A percentile compares a stretch with the other conserved stretches of the same genome.
phyloP scores from a whole-genome alignment of 2,329 filamentous ascomycete genomes.

The Ilyonectria mors-panacis region DNA sequence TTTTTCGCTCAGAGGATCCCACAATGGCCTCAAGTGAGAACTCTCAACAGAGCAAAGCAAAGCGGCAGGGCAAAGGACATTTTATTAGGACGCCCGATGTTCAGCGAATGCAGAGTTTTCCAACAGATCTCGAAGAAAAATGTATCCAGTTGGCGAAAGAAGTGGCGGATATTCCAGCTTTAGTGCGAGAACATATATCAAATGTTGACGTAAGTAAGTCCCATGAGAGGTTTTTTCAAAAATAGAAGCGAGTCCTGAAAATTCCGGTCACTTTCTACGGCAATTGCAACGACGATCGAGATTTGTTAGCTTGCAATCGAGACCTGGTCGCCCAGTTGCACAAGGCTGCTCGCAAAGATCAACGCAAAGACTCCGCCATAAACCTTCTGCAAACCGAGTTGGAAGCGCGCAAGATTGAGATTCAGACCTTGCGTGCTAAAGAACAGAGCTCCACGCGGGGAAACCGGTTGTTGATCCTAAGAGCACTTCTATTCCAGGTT shows the following conservation, averaged over 20 bases:
- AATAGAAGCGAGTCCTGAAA: too few relatives aligned
- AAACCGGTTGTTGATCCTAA: constrained; percentile 2
- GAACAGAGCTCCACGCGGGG: constrained; percentile 12
- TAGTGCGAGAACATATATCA: background rate
- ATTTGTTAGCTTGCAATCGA: background rate
- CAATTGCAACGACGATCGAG: background rate
- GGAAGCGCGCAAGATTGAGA: background rate
- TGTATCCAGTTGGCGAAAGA: constrained; percentile 6
- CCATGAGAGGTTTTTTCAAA: background rate
- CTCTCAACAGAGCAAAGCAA: background rate
- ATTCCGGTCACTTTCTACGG: background rate
- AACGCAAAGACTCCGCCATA: background rate
- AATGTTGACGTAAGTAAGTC: background rate
- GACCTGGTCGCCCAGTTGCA: background rate
- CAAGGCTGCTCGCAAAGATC: background rate
- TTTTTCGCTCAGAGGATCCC: background rate
- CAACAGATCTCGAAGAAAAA: background rate
- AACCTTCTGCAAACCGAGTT: background rate
- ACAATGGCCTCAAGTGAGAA: background rate
- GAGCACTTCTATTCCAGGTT: constrained; percentile 7
- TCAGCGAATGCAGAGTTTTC: background rate
- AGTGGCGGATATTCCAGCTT: constrained; percentile 1
- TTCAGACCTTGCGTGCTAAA: constrained; percentile 17
- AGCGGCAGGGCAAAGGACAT: background rate
- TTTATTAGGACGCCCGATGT: background rate